phyloP scores from a whole-genome alignment of 345 rosid genomes.

The Euphorbia peplus region DNA sequence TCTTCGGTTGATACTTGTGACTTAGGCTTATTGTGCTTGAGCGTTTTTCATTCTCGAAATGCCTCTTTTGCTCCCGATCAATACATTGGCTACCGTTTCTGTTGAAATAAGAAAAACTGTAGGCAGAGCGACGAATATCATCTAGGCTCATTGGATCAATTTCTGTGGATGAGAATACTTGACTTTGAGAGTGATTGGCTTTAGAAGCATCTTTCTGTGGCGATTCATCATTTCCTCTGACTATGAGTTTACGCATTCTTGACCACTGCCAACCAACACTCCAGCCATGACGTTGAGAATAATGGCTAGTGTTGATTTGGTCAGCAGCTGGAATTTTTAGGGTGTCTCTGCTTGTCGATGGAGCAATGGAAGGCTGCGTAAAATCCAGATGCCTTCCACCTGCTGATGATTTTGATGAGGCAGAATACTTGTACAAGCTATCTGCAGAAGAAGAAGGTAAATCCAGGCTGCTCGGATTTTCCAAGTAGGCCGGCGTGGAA shows the following conservation, averaged over 20 bases:
- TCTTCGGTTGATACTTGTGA: conserved; percentile 34
- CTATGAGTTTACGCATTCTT: conserved; percentile 17
- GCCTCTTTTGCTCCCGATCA: neutral
- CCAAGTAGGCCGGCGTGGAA: conserved; percentile 8
- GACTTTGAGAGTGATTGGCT: conserved; percentile 3
- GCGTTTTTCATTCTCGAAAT: neutral
- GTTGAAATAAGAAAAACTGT: neutral
- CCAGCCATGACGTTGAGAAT: conserved; percentile 16
- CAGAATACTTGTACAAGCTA: conserved; percentile 5
- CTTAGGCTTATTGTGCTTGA: conserved; percentile 22
- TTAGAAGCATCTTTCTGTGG: neutral
- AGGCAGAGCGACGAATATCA: neutral
- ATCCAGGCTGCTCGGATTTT: conserved; percentile 13
- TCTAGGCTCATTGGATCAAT: neutral
- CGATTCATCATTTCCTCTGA: conserved; percentile 10
- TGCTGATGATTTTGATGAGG: neutral
- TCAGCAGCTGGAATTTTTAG: neutral
- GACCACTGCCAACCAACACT: conserved; percentile 30
- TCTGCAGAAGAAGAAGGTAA: conserved; percentile 5
- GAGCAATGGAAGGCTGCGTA: neutral
- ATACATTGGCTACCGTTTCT: neutral
- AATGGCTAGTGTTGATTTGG: neutral
- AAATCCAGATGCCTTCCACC: neutral
- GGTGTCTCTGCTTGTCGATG: conserved; percentile 2
- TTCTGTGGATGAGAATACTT: neutral